These are phyloP conservation scores for Poa pratensis DNA, from an alignment of 176 grass and related monocot species.

Conservation along the genomic window DNA sequence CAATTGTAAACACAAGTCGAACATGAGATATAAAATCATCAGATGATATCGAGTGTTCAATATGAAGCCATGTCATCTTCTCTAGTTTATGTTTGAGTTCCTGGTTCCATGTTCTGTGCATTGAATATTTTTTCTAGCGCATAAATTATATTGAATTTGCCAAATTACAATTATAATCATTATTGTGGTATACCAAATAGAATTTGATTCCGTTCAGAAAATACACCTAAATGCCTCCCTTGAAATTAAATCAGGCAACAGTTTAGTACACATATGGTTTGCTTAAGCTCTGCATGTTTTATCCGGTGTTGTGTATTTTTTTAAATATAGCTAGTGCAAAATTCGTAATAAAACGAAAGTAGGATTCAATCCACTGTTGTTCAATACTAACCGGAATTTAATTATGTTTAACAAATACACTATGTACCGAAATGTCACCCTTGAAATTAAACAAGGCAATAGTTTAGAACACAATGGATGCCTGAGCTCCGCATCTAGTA, in stretches of 20 bases:
- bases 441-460: constrained; percentile 22
- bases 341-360: not conserved
- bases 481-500: not conserved
- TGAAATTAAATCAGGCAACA: not conserved
- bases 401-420: not conserved
- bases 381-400: not conserved
- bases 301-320: not conserved
- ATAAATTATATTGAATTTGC: not conserved
- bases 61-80: not conserved
- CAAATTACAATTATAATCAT: not conserved
- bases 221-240: not conserved
- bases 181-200: not conserved
- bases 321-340: not conserved
- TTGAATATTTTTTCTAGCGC: not conserved
- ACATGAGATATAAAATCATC: not conserved
- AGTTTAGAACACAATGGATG: not conserved
- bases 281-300: not conserved
- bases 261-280: not conserved
- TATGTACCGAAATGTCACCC: not conserved
- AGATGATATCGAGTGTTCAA: not conserved
- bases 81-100: not conserved
- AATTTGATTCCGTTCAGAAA: not conserved
- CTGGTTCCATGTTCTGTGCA: not conserved
- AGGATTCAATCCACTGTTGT: not conserved
- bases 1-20: not conserved